A percentile compares a stretch with the other conserved stretches of the same genome.
phyloP scores from a whole-genome alignment of 1,139 yeast genomes.

The Tardiomyces depauwii region DNA sequence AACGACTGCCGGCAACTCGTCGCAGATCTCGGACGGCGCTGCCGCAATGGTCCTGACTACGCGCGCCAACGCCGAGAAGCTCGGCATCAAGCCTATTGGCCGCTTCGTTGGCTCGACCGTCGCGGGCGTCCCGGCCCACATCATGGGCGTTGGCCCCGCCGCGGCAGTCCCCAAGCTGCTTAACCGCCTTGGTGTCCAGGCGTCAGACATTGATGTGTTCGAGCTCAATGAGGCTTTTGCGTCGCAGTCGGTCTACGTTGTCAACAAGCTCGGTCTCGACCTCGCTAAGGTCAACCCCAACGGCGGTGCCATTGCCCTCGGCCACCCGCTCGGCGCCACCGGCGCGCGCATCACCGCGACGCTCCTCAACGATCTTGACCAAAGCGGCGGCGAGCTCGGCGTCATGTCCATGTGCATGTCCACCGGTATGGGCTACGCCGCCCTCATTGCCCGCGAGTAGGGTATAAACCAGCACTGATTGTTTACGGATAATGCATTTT shows the following conservation, averaged over 20 bases:
- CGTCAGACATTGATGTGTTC: slow-evolving; percentile 28
- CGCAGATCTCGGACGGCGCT: slow-evolving; percentile 36
- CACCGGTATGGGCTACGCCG: slow-evolving; percentile 36
- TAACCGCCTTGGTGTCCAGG: slow-evolving; percentile 18
- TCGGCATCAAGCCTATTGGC: slow-evolving; percentile 31
- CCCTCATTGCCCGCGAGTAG: slow-evolving; percentile 26
- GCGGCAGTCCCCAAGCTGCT: slow-evolving; percentile 30
- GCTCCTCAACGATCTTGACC: slow-evolving; percentile 27
- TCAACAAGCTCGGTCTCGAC: slow-evolving; percentile 26
- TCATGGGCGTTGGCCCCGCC: slow-evolving; percentile 36
- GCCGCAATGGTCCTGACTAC: slow-evolving; percentile 32
- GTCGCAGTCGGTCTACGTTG: slow-evolving; percentile 29
- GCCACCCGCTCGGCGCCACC: slow-evolving; percentile 35
- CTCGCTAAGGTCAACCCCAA: slow-evolving; percentile 29
- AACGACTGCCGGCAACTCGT: slow-evolving; percentile 35
- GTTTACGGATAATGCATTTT: neutral
- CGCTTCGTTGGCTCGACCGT: slow-evolving; percentile 30
- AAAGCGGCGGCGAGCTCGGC: slow-evolving; percentile 26
- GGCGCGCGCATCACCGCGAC: slow-evolving; percentile 31
- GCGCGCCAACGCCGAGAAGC: slow-evolving; percentile 27
- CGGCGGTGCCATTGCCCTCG: slow-evolving; percentile 37
- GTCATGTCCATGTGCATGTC: slow-evolving; percentile 35
- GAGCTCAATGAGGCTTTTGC: slow-evolving; percentile 37
- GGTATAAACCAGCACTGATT: neutral
- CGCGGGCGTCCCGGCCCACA: slow-evolving; percentile 29